phyloP scores from a whole-genome alignment of 1,139 yeast genomes.

The Blastobotrys capitulatus region DNA sequence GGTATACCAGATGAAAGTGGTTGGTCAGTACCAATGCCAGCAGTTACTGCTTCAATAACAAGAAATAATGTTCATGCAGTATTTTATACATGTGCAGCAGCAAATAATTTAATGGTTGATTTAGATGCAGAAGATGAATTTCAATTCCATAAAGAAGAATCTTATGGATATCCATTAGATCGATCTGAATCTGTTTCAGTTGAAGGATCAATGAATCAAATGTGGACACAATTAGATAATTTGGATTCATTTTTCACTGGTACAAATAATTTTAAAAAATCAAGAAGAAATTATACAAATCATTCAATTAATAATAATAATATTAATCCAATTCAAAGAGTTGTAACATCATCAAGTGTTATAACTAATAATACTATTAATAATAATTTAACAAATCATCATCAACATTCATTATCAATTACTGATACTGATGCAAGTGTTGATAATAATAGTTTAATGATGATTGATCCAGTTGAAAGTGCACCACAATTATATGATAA shows the following conservation, averaged over 20 bases:
- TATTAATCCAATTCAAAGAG: not conserved
- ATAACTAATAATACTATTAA: slow-evolving; percentile 20
- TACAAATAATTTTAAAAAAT: slow-evolving; percentile 33
- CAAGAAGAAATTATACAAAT: not conserved
- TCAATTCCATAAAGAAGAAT: slow-evolving; percentile 56
- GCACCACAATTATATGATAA: slow-evolving; percentile 78
- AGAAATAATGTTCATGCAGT: slow-evolving; percentile 94
- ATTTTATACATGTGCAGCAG: slow-evolving; percentile 65
- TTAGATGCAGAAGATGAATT: slow-evolving; percentile 25
- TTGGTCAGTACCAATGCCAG: slow-evolving; percentile 97
- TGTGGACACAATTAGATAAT: slow-evolving; percentile 96
- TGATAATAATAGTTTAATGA: slow-evolving; percentile 26
- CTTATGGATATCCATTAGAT: slow-evolving; percentile 24
- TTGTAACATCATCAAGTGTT: not conserved
- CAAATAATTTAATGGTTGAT: slow-evolving; percentile 16
- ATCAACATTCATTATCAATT: slow-evolving; percentile 16
- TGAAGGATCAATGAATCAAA: slow-evolving; percentile 78
- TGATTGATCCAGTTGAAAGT: slow-evolving; percentile 49
- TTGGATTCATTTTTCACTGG: slow-evolving; percentile 88
- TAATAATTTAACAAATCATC: slow-evolving; percentile 19
- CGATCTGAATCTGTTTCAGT: slow-evolving; percentile 48
- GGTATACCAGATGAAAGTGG: slow-evolving; percentile 98
- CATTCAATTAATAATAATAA: not conserved
- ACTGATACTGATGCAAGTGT: slow-evolving; percentile 40
- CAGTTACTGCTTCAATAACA: slow-evolving; percentile 79